Conservation (phyloP, 768 basidiomycete genomes). For the Hebeloma cylindrosporum region DNA sequence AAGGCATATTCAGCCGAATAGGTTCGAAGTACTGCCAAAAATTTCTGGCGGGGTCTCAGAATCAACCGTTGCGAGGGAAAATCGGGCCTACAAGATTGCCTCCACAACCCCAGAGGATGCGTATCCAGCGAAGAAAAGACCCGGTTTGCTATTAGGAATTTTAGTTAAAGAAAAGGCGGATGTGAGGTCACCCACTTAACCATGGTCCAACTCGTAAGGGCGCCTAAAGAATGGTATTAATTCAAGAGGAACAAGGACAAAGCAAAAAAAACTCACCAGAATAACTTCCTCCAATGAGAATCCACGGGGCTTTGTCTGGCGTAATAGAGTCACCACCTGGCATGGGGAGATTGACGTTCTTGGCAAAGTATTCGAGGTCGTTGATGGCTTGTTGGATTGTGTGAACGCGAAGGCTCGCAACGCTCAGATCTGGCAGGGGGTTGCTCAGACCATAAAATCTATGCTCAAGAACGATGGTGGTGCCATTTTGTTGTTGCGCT, state of each 20-base stretch:
- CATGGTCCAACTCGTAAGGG: constrained; percentile 64
- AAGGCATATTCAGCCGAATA: constrained; percentile 63
- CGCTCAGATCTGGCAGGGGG: constrained; percentile 59
- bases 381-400: constrained; percentile 77
- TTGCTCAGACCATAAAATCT: constrained; percentile 79
- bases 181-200: constrained; percentile 47
- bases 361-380: constrained; percentile 68
- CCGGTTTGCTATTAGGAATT: constrained; percentile 48
- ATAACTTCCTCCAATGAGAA: constrained; percentile 52
- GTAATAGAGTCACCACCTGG: constrained; percentile 60
- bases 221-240: constrained; percentile 24
- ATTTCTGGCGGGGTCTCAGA: constrained; percentile 33
- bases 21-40: constrained; percentile 78
- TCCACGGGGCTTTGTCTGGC: constrained; percentile 54
- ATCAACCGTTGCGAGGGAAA: not conserved
- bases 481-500: constrained; percentile 66
- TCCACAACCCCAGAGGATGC: constrained; percentile 67
- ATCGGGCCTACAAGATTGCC: constrained; percentile 46
- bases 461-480: constrained; percentile 66
- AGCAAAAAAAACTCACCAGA: constrained; percentile 32
- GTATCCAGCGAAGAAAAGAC: constrained; percentile 65
- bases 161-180: not conserved
- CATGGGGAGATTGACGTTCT: constrained; percentile 66
- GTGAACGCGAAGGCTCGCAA: constrained; percentile 55
- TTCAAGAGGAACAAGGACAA: not conserved